phyloP scores from a whole-genome alignment of 2,329 filamentous ascomycete species.

The Incumbomyces lentus region DNA sequence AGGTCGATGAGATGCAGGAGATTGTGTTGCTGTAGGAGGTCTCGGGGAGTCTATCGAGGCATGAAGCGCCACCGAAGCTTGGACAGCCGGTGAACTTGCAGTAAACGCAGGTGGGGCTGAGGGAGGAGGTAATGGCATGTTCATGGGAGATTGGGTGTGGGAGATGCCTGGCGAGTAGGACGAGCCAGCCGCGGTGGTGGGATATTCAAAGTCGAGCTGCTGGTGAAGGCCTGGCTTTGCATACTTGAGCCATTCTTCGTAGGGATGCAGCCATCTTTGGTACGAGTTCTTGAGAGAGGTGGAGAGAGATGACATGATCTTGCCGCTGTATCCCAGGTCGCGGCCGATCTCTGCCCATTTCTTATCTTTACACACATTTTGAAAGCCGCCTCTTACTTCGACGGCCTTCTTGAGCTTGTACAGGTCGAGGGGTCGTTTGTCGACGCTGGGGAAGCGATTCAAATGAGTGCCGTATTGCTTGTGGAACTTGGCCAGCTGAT shows the following conservation, averaged over 20 bases:
- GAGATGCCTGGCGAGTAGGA: slow-evolving; percentile 53
- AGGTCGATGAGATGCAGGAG: slow-evolving; percentile 28
- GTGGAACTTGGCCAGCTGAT: slow-evolving; percentile 91
- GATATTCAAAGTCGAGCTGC: slow-evolving; percentile 79
- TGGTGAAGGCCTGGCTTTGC: slow-evolving; percentile 96
- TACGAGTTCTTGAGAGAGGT: slow-evolving; percentile 98
- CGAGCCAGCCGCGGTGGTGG: slow-evolving; percentile 40
- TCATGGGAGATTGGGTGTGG: slow-evolving; percentile 58
- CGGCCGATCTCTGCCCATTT: slow-evolving; percentile 99
- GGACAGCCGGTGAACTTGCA: slow-evolving; percentile 50
- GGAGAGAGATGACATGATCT: slow-evolving; percentile 98
- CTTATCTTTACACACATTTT: slow-evolving; percentile 92
- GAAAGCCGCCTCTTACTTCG: slow-evolving; percentile 86
- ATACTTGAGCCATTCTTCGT: slow-evolving; percentile 83
- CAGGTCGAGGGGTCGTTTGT: slow-evolving; percentile 91
- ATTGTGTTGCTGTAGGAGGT: background rate
- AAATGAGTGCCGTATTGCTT: slow-evolving; percentile 92
- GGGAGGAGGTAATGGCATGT: slow-evolving; percentile 35
- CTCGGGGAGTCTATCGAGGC: slow-evolving; percentile 35
- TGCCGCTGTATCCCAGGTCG: slow-evolving; percentile 93
- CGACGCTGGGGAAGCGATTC: slow-evolving; percentile 88
- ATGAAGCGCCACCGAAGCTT: slow-evolving; percentile 47
- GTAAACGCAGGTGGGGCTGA: slow-evolving; percentile 31
- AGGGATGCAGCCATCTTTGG: slow-evolving; percentile 91
- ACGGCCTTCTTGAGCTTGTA: slow-evolving; percentile 96